These are phyloP conservation scores for Nannochloris sp. DNA, from an alignment of 139 green algal species.

Conservation along the genomic window DNA sequence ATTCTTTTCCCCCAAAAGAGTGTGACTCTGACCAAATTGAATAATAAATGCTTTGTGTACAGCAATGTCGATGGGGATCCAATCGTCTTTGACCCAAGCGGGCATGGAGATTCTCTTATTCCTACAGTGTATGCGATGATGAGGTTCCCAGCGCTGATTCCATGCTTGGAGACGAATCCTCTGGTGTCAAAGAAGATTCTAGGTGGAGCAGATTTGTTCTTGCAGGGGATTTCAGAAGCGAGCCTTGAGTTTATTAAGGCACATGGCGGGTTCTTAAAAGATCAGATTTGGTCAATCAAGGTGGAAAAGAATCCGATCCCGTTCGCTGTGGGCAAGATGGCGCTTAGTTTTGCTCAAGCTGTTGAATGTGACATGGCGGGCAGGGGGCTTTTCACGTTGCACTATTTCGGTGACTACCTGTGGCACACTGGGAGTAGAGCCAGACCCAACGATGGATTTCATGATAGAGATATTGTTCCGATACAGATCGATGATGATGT, in stretches of 20 bases:
- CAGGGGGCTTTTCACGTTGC: constrained; percentile 16
- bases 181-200: constrained; percentile 15
- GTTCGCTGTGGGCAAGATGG: constrained; percentile 29
- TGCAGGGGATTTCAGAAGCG: constrained; percentile 18
- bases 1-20: constrained; percentile 19
- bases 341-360: constrained; percentile 16
- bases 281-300: constrained; percentile 9
- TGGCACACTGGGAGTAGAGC: constrained; percentile 23
- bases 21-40: constrained; percentile 17
- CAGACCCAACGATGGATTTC: constrained; percentile 27
- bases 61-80: constrained; percentile 15
- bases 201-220: constrained; percentile 26
- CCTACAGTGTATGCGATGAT: constrained; percentile 29
- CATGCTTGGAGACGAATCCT: constrained; percentile 13
- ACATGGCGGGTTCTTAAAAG: constrained; percentile 23
- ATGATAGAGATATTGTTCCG: neutral
- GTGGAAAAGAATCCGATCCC: constrained; percentile 26
- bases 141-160: constrained; percentile 14
- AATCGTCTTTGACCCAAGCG: constrained; percentile 31
- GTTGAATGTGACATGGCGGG: constrained; percentile 20
- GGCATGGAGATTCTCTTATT: constrained; percentile 15
- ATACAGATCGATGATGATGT: neutral
- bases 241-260: neutral
- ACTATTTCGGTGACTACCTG: constrained; percentile 24
- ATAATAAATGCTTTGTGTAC: constrained; percentile 20